Conservation (phyloP, 257 asterid species). For the Solanum lignicaule region DNA sequence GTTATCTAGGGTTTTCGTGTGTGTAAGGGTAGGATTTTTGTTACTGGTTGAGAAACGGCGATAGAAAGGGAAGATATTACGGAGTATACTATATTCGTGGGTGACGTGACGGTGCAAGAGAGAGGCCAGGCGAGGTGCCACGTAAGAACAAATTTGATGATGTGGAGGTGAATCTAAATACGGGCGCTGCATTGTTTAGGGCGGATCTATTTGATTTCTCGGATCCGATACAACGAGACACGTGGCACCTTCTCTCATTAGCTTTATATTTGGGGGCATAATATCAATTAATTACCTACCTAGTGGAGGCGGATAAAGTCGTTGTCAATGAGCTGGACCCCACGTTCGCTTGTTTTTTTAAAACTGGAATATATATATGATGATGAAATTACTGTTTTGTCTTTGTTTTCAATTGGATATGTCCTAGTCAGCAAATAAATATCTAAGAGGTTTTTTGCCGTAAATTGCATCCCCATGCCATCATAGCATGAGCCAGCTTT, state of each 20-base stretch:
- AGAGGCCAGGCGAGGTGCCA: conserved; percentile 5
- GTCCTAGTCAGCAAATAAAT: background rate
- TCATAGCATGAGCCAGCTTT: background rate
- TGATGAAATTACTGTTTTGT: background rate
- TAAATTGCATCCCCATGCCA: background rate
- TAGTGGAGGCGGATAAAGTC: background rate
- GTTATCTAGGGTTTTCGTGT: conserved; percentile 20
- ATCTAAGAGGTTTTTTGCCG: background rate
- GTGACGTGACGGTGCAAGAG: conserved; percentile 24
- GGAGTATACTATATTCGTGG: conserved; percentile 9
- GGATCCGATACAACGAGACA: conserved; percentile 19
- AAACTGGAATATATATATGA: no score
- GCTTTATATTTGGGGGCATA: conserved; percentile 9
- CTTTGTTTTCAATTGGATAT: background rate
- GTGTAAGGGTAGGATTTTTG: background rate
- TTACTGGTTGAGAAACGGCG: conserved; percentile 16
- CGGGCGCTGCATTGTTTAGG: conserved; percentile 12
- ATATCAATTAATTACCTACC: background rate
- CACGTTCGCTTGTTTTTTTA: background rate
- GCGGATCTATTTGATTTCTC: conserved; percentile 17
- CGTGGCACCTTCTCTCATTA: conserved; percentile 11
- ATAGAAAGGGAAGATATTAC: conserved; percentile 1
- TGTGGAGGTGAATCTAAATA: conserved; percentile 24
- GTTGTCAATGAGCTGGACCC: background rate
- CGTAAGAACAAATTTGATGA: background rate